A percentile compares a stretch with the other conserved stretches of the same genome.
Conservation (phyloP, 306 rosid genomes). For the Quercus mongolica region DNA sequence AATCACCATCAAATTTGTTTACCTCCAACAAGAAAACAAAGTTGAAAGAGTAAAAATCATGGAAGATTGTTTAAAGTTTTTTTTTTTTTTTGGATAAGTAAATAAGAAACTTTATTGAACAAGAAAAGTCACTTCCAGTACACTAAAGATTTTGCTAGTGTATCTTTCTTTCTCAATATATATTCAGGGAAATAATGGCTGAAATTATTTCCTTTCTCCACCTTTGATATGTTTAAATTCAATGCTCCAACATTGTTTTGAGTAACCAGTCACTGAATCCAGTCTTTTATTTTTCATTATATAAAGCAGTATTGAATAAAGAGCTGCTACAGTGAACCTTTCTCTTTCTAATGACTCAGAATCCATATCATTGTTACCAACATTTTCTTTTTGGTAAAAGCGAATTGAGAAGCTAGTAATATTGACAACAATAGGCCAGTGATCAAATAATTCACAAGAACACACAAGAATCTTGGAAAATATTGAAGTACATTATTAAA, state of each 20-base stretch:
- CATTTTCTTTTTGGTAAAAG: background rate
- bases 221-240: background rate
- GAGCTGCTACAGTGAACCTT: background rate
- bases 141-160: background rate
- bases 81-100: too few relatives aligned
- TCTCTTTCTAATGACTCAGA: background rate
- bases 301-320: background rate
- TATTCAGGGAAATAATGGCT: background rate
- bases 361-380: background rate
- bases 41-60: background rate
- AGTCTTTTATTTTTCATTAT: background rate
- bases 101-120: too few relatives aligned
- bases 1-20: background rate
- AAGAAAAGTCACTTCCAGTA: too few relatives aligned
- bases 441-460: background rate
- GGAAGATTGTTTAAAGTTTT: background rate
- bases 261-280: background rate
- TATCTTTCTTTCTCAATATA: background rate
- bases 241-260: background rate
- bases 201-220: background rate
- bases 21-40: conserved; percentile 1
- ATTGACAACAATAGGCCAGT: background rate
- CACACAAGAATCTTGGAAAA: background rate
- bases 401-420: background rate
- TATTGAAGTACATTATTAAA: too few relatives aligned